Base-by-base conservation (phyloP, 2,329 filamentous ascomycete species). In the Claviceps sp. region DNA sequence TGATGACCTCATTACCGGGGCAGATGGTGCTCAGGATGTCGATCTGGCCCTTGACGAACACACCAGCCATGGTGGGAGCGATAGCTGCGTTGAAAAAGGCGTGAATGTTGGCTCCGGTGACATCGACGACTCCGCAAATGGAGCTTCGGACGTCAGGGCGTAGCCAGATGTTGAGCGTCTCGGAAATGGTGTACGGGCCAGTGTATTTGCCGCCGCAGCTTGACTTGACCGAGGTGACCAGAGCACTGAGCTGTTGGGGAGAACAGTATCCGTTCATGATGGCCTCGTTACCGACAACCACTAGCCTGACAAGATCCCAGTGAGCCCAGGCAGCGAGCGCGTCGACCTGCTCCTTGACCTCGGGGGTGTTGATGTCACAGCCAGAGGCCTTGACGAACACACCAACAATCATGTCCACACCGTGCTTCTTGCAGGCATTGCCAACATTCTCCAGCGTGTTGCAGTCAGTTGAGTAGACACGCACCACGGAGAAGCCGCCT, bases 401-500 rank as follows among this genome's bases (percentile, higher is more conserved):
- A 67, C 91, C 91, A 55, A 94, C 71, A 68, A 96, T 91, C 68
- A 96, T 73, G 67, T 84, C 83, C 54, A 96, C 64, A 54, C 84
- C 83, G 67, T 83, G 65, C 60, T 78, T 68, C 62, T 77, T 68
- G 70, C 78, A 82, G 54, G 87, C 86, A 44, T 71, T 68, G 57
- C 87, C 87, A 53, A 96, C 83, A 68, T 79, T 83, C 65, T 82
- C 70, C 55, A 95, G 85, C 51, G 84, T 85, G 69, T 79, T 76
- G 77, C 91, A 97, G 78, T 96, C 90, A 59, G 89, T 90, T 57
- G 85, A 88, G 81, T 97, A 97, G 65, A 93, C 75, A 68, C 91
- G 90, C 66, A 91, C 67, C 48, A 78, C 73, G 57, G 69, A 70
- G 78, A 90, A 88, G 54, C 85, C 86, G 57, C 79, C 78, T 50